Evolutionary conservation across 306 rosid species (phyloP).

Genomic region (Spatholobus suberectus): DNA sequence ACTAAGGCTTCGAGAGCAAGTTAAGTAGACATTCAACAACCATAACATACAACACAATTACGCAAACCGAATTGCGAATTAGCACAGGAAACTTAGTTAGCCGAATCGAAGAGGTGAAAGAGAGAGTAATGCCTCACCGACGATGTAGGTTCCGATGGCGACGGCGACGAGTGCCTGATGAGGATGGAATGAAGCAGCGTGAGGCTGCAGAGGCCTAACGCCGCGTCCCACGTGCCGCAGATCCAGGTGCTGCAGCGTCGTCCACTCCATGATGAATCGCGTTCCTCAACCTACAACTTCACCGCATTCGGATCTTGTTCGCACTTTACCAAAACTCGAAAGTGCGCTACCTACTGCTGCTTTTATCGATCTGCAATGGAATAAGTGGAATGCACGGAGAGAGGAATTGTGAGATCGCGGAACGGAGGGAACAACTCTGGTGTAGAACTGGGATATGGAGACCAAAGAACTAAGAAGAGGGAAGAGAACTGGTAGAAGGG

Average conservation of each 20-base stretch:
- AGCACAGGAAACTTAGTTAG: not conserved
- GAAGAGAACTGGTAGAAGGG: too few species aligned
- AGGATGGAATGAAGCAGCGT: slow-evolving; percentile 87
- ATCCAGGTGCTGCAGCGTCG: slow-evolving; percentile 96
- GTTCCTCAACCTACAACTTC: slow-evolving; percentile 26
- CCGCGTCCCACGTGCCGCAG: slow-evolving; percentile 89
- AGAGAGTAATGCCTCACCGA: slow-evolving; percentile 57
- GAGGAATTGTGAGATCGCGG: slow-evolving; percentile 2
- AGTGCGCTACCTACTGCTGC: not conserved
- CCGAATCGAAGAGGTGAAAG: not conserved
- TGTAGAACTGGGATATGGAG: not conserved
- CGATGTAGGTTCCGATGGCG: slow-evolving; percentile 88
- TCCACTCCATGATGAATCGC: slow-evolving; percentile 80
- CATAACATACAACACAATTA: not conserved
- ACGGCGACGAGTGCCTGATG: slow-evolving; percentile 90
- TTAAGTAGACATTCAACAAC: slow-evolving; percentile 1
- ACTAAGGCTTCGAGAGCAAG: not conserved
- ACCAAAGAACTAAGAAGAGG: not conserved
- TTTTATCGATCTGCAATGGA: not conserved
- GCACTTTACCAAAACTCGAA: not conserved
- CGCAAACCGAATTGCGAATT: slow-evolving; percentile 10
- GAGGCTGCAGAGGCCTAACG: slow-evolving; percentile 80
- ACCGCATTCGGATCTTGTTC: slow-evolving; percentile 44
- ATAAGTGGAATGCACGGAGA: not conserved
- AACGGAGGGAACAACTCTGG: not conserved